A percentile compares a stretch with the other conserved stretches of the same genome.
Evolutionary conservation across 2,329 filamentous ascomycete species (phyloP).

Genomic region (Hymenotorrendiella dingleyae): DNA sequence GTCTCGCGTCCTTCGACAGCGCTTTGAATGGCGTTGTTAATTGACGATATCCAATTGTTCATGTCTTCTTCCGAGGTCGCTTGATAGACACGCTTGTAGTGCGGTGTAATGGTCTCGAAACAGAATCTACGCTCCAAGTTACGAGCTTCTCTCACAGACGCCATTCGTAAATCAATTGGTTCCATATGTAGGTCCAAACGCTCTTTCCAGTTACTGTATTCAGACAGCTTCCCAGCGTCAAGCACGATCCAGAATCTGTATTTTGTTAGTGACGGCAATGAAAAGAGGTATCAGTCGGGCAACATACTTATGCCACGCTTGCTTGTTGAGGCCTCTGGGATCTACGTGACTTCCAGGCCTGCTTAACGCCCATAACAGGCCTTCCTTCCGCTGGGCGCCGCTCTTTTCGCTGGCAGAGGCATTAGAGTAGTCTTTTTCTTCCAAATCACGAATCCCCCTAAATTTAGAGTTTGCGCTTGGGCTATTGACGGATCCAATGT

Average conservation of each 20-base stretch:
- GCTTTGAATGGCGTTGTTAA: conserved; percentile 95
- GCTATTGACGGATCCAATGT: conserved; percentile 37
- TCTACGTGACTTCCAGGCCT: conserved; percentile 91
- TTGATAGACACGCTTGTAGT: conserved; percentile 94
- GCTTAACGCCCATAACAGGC: conserved; percentile 89
- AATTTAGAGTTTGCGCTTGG: conserved; percentile 58
- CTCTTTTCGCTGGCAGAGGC: conserved; percentile 48
- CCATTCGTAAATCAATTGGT: conserved; percentile 93
- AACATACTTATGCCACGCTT: conserved; percentile 97
- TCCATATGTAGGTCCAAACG: conserved; percentile 96
- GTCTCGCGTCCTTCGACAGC: conserved; percentile 78
- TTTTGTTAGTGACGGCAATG: conserved; percentile 24
- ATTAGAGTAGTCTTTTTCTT: conserved; percentile 67
- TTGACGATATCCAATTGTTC: conserved; percentile 90
- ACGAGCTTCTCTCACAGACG: conserved; percentile 89
- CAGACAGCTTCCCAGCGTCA: conserved; percentile 91
- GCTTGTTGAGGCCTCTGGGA: conserved; percentile 90
- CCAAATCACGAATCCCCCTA: conserved; percentile 86
- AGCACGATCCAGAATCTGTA: conserved; percentile 94
- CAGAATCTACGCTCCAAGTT: conserved; percentile 94
- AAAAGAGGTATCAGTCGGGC: not conserved
- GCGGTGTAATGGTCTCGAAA: conserved; percentile 96
- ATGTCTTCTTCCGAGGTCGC: conserved; percentile 97
- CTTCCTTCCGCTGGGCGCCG: conserved; percentile 79
- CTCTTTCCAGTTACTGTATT: conserved; percentile 99